Conservation (phyloP, 768 basidiomycete genomes). For the Podaxis pistillaris region DNA sequence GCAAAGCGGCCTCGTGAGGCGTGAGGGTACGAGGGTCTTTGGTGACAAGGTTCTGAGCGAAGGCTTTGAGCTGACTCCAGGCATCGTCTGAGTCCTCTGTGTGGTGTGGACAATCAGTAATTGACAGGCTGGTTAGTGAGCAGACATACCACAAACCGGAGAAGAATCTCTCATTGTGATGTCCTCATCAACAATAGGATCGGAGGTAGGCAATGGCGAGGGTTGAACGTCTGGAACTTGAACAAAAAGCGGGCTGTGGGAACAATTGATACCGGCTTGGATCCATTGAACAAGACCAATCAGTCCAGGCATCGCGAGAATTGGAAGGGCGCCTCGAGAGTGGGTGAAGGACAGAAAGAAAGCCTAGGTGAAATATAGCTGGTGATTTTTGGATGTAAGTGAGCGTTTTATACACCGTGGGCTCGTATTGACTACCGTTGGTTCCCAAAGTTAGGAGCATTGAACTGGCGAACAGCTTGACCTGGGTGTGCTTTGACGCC, state of each 20-base stretch:
- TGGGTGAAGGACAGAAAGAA: neutral
- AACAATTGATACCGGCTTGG: neutral
- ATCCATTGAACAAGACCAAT: neutral
- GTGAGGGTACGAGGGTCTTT: neutral
- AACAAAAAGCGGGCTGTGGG: neutral
- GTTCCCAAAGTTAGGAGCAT: neutral
- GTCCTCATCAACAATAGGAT: neutral
- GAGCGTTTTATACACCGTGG: neutral
- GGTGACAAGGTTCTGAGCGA: neutral
- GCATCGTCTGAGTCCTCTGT: neutral
- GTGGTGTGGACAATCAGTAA: neutral
- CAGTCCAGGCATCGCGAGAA: neutral
- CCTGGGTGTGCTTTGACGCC: neutral
- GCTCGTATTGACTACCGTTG: neutral
- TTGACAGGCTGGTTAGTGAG: neutral
- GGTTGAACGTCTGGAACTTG: neutral
- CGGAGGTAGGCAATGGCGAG: neutral
- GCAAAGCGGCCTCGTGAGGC: neutral
- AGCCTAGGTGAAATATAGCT: neutral
- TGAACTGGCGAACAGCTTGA: neutral
- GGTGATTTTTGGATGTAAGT: neutral
- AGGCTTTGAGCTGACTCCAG: neutral
- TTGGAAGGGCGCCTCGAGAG: neutral
- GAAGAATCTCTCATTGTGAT: conserved; percentile 1
- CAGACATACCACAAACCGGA: neutral